Evolutionary conservation across 176 grass and related monocot genomes (phyloP).

Genomic region (Oryza brachyantha): DNA sequence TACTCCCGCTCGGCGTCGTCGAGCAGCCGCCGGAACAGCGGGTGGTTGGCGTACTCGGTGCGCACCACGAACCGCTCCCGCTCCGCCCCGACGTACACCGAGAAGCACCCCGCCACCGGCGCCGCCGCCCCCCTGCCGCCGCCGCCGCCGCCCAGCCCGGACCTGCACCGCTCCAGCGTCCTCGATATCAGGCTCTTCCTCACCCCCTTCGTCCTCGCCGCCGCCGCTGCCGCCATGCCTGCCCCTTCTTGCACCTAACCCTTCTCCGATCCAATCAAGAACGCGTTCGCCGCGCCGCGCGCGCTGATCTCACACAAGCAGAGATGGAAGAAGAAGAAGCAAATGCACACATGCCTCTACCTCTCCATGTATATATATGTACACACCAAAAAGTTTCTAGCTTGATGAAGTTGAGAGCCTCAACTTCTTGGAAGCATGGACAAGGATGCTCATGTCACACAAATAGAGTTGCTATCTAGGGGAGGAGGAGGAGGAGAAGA

Average conservation of each 20-base stretch:
- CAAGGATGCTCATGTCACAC: neutral
- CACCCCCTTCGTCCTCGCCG: conserved; percentile 20
- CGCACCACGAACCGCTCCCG: conserved; percentile 72
- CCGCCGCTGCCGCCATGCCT: conserved; percentile 20
- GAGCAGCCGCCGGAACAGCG: conserved; percentile 56
- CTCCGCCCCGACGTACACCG: conserved; percentile 66
- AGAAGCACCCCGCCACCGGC: conserved; percentile 72
- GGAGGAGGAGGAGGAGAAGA: neutral
- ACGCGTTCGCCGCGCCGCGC: neutral
- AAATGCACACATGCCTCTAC: neutral
- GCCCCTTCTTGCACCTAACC: neutral
- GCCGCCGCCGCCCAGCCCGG: neutral
- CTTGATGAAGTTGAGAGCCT: neutral
- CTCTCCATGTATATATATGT: neutral
- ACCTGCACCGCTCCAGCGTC: conserved; percentile 56
- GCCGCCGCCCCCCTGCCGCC: neutral
- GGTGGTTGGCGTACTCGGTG: conserved; percentile 63
- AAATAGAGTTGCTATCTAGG: too few species aligned
- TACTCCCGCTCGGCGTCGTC: conserved; percentile 71
- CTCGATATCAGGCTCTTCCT: conserved; percentile 46
- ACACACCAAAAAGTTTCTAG: neutral
- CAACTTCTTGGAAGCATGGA: conserved; percentile 13
- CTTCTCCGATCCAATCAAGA: neutral
- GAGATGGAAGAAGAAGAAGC: neutral
- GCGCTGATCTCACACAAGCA: too few species aligned